Percentiles rank a stretch among this genome's conserved stretches.
phyloP scores from a whole-genome alignment of 2,329 filamentous ascomycete genomes.

The Coleophoma crateriformis region DNA sequence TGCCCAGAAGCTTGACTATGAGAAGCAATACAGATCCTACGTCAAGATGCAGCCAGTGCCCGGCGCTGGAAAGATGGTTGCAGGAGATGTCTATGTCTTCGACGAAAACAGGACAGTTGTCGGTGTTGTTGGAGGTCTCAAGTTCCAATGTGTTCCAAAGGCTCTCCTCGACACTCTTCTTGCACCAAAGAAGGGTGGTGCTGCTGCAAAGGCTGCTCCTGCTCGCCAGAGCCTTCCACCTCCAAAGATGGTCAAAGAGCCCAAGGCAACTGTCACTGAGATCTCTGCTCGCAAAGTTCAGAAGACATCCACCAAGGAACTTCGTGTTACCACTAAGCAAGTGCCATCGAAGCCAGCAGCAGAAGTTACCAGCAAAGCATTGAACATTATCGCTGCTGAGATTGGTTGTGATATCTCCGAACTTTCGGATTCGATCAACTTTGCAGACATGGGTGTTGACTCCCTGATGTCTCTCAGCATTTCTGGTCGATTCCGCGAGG shows the following conservation, averaged over 20 bases:
- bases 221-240: neutral
- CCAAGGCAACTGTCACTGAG: neutral
- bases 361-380: constrained; percentile 27
- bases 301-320: neutral
- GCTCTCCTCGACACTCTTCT: constrained; percentile 35
- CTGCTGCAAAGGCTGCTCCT: constrained; percentile 34
- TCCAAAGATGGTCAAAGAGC: neutral
- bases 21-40: constrained; percentile 16
- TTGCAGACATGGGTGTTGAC: constrained; percentile 52
- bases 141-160: constrained; percentile 32
- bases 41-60: constrained; percentile 23
- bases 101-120: constrained; percentile 26
- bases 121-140: constrained; percentile 26
- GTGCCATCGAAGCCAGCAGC: neutral
- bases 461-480: constrained; percentile 52
- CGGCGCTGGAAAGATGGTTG: constrained; percentile 21
- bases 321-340: neutral
- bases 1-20: constrained; percentile 11
- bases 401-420: constrained; percentile 47
- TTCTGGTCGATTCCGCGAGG: constrained; percentile 49
- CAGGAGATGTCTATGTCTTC: constrained; percentile 31
- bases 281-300: neutral
- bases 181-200: constrained; percentile 31
- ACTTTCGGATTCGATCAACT: constrained; percentile 46
- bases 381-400: constrained; percentile 52